Percentiles rank a stretch among this genome's conserved stretches.
Evolutionary conservation across 805 yeast species (phyloP).

Genomic region (Yamadazyma sp.): DNA sequence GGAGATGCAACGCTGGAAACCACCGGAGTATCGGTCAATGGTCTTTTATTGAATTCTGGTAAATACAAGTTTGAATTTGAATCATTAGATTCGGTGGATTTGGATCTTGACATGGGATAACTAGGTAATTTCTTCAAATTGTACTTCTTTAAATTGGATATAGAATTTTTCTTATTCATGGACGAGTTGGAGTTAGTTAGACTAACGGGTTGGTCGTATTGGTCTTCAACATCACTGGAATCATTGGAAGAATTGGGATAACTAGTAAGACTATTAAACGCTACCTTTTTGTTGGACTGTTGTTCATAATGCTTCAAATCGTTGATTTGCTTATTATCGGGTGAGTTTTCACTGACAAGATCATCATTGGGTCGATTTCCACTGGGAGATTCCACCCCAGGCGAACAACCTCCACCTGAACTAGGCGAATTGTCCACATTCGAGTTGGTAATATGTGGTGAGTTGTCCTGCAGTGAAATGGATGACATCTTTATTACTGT

Average conservation of each 20-base stretch:
- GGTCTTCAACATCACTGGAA: slow-evolving; percentile 11
- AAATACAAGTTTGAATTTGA: slow-evolving; percentile 17
- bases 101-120: slow-evolving; percentile 16
- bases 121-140: slow-evolving; percentile 15
- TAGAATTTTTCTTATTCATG: slow-evolving; percentile 1
- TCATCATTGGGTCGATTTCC: no score
- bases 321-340: no score
- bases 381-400: no score
- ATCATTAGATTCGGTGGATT: slow-evolving; percentile 15
- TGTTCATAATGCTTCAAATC: not conserved
- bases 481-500: no score
- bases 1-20: slow-evolving; percentile 60
- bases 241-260: slow-evolving; percentile 11
- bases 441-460: slow-evolving; percentile 3
- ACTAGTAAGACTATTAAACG: slow-evolving; percentile 8
- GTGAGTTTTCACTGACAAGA: no score
- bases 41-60: slow-evolving; percentile 68
- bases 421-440: not conserved
- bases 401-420: no score
- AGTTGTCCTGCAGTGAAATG: slow-evolving; percentile 4
- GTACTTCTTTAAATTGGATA: slow-evolving; percentile 5
- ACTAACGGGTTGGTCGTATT: not conserved
- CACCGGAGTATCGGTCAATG: slow-evolving; percentile 72
- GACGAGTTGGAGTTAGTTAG: not conserved
- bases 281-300: slow-evolving; percentile 8